phyloP scores from a whole-genome alignment of 306 rosid genomes.

The Quercus gilva region DNA sequence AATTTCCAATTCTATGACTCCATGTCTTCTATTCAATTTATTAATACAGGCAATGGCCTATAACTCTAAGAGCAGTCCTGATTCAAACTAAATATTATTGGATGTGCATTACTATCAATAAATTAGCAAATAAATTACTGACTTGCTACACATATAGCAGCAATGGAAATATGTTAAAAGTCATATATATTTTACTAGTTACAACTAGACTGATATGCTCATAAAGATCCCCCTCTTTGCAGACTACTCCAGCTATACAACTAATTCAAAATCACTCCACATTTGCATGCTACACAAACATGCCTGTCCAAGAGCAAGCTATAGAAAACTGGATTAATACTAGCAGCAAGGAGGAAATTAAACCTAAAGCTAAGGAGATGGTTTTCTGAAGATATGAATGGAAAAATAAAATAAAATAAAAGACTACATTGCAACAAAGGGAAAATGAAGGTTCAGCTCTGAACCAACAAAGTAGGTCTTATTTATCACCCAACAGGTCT shows the following conservation, averaged over 20 bases:
- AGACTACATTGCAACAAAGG: neutral
- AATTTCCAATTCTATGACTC: neutral
- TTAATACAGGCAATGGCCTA: neutral
- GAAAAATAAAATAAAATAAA: neutral
- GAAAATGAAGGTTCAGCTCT: neutral
- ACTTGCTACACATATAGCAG: neutral
- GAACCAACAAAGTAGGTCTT: neutral
- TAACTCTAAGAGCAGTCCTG: neutral
- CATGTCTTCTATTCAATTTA: neutral
- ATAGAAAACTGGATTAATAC: neutral
- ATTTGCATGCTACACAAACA: neutral
- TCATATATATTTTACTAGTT: neutral
- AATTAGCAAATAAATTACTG: neutral
- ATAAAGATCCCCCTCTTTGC: neutral
- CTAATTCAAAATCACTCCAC: neutral
- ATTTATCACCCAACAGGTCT: slow-evolving; percentile 6
- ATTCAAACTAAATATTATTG: neutral
- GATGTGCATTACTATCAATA: neutral
- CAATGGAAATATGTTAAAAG: neutral
- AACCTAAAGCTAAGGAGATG: neutral
- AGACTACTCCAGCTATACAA: neutral
- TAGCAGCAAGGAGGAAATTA: neutral
- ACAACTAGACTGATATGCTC: neutral
- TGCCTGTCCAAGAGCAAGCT: neutral
- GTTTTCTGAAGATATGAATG: neutral